Conservation (phyloP, 129 eudicot species). For the Ambrosia artemisiifolia region DNA sequence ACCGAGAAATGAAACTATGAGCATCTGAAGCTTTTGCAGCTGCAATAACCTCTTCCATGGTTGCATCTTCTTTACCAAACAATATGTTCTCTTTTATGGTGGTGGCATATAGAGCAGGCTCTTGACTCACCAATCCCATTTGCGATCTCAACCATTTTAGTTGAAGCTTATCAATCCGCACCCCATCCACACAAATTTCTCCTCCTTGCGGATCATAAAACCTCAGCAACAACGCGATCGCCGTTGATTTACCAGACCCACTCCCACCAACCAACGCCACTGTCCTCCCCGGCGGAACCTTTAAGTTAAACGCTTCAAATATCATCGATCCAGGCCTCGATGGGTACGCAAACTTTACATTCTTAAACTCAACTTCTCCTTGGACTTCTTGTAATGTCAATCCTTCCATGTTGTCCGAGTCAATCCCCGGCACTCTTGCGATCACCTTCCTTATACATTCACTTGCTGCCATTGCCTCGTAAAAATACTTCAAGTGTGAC, state of each 20-base stretch:
- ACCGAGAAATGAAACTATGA: constrained; percentile 74
- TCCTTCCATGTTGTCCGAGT: constrained; percentile 65
- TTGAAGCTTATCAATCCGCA: constrained; percentile 60
- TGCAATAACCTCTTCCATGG: constrained; percentile 70
- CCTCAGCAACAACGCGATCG: constrained; percentile 65
- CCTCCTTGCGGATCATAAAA: constrained; percentile 76
- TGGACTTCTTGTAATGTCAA: constrained; percentile 32
- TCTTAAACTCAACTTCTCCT: constrained; percentile 59
- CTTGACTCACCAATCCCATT: constrained; percentile 97
- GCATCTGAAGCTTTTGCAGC: constrained; percentile 95
- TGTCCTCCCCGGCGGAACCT: constrained; percentile 56
- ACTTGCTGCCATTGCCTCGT: constrained; percentile 67
- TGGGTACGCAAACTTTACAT: constrained; percentile 52
- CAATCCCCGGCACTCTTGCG: constrained; percentile 61
- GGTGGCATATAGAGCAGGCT: constrained; percentile 90
- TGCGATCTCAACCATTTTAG: constrained; percentile 90
- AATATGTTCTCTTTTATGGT: constrained; percentile 86
- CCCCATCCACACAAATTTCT: constrained; percentile 74
- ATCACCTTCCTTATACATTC: constrained; percentile 66
- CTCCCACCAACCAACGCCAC: constrained; percentile 90
- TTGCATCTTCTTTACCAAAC: constrained; percentile 89
- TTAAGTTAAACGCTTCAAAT: constrained; percentile 49
- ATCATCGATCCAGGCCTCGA: constrained; percentile 54
- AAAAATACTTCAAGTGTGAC: constrained; percentile 60
- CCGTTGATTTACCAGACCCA: constrained; percentile 86